Evolutionary conservation across 2,329 filamentous ascomycete species (phyloP).

Genomic region (Trichoderma pleuroti): DNA sequence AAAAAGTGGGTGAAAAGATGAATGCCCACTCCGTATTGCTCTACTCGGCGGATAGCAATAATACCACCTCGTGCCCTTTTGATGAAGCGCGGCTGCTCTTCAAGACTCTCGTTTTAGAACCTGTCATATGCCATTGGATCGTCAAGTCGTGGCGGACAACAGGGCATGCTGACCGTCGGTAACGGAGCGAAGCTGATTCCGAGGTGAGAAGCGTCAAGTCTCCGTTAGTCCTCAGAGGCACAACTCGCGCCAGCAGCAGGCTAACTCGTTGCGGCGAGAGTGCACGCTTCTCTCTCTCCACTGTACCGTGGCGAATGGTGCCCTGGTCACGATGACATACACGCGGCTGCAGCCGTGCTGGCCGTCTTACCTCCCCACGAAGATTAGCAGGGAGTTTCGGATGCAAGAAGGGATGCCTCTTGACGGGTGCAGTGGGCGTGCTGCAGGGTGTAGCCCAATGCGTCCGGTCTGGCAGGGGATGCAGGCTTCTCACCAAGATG

Average conservation of each 20-base stretch:
- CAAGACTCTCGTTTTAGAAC: background rate
- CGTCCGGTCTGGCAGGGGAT: background rate
- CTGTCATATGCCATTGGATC: background rate
- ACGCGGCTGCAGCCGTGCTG: constrained; percentile 20
- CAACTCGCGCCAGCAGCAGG: background rate
- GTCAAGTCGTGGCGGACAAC: background rate
- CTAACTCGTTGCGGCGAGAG: constrained; percentile 7
- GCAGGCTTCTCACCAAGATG: background rate
- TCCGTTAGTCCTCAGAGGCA: background rate
- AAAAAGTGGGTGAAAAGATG: background rate
- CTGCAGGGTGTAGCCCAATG: constrained; percentile 3
- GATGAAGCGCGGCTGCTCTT: background rate
- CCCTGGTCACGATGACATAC: constrained; percentile 17
- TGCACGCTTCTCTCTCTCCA: constrained; percentile 4
- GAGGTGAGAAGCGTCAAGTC: background rate
- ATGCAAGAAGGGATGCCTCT: constrained; percentile 10
- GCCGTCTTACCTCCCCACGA: constrained; percentile 18
- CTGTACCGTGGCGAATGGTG: background rate
- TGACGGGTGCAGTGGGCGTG: constrained; percentile 5
- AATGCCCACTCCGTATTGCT: background rate
- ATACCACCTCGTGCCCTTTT: background rate
- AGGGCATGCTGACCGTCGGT: background rate
- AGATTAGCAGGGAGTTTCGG: constrained; percentile 12
- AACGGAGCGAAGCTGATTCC: background rate
- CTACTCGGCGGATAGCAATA: background rate